Conservation (phyloP, 495 filamentous ascomycete genomes). For the Penicillium cinerascens region DNA sequence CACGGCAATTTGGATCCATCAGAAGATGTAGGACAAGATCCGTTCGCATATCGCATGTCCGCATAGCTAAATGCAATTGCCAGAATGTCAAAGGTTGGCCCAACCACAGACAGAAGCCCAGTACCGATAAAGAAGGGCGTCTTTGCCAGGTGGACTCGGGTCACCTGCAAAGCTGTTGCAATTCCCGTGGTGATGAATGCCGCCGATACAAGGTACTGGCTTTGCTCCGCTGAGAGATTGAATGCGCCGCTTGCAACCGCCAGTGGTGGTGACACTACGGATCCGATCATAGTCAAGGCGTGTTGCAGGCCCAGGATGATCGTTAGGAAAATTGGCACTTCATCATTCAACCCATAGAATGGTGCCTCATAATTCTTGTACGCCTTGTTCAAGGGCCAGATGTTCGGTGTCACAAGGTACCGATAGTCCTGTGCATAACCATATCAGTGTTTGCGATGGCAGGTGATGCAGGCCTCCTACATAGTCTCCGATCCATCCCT, state of each 20-base stretch:
- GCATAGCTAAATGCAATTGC: constrained; percentile 72
- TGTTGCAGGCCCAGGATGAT: constrained; percentile 66
- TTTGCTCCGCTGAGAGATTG: constrained; percentile 52
- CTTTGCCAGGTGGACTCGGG: constrained; percentile 68
- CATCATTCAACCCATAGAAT: constrained; percentile 79
- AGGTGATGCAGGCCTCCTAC: constrained; percentile 18
- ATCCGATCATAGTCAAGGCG: constrained; percentile 57
- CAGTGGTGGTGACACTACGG: constrained; percentile 64
- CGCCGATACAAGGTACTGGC: constrained; percentile 79
- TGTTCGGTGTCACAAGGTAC: constrained; percentile 67
- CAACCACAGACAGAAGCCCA: constrained; percentile 77
- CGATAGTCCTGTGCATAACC: constrained; percentile 55
- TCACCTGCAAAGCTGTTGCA: constrained; percentile 76
- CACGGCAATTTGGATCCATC: constrained; percentile 67
- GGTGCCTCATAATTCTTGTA: constrained; percentile 56
- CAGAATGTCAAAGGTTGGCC: constrained; percentile 78
- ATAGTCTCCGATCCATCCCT: constrained; percentile 73
- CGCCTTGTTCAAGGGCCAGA: constrained; percentile 69
- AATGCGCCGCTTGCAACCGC: constrained; percentile 68
- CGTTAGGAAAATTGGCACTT: constrained; percentile 71
- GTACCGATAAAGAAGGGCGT: constrained; percentile 82
- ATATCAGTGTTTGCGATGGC: neutral
- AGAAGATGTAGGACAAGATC: constrained; percentile 59
- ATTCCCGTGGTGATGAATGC: constrained; percentile 78
- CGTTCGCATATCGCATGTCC: constrained; percentile 72